These are phyloP conservation scores for Hamamelis virginiana DNA, from an alignment of 164 flowering plant species.

Conservation along the genomic window DNA sequence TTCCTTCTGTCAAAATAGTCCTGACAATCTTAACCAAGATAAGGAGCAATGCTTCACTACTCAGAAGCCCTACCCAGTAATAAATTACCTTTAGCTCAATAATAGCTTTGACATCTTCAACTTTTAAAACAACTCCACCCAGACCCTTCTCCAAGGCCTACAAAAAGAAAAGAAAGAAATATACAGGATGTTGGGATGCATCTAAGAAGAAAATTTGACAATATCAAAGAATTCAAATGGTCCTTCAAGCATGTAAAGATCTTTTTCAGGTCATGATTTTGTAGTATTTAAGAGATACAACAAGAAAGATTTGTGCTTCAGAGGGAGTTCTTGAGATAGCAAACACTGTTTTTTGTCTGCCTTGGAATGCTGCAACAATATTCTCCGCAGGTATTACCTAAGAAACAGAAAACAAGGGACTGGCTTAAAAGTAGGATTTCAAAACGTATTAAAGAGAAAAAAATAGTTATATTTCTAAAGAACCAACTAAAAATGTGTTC, in stretches of 20 bases:
- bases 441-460: background rate
- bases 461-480: no score
- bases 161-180: slow-evolving; percentile 5
- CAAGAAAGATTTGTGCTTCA: slow-evolving; percentile 77
- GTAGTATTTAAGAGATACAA: slow-evolving; percentile 38
- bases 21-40: slow-evolving; percentile 42
- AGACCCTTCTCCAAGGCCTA: slow-evolving; percentile 86
- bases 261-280: background rate
- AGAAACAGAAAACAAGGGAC: slow-evolving; percentile 6
- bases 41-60: slow-evolving; percentile 18
- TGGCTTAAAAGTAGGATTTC: background rate
- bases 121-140: slow-evolving; percentile 82
- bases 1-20: slow-evolving; percentile 79
- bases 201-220: background rate
- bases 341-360: slow-evolving; percentile 67
- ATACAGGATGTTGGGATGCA: background rate
- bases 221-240: background rate
- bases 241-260: background rate
- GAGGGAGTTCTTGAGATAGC: slow-evolving; percentile 60
- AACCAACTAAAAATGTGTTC: no score
- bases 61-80: background rate
- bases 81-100: slow-evolving; percentile 67
- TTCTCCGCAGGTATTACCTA: slow-evolving; percentile 95
- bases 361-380: slow-evolving; percentile 87
- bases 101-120: slow-evolving; percentile 57